phyloP scores from a whole-genome alignment of 1,284 basidiomycete species.

The Ustilago vetiveriae region DNA sequence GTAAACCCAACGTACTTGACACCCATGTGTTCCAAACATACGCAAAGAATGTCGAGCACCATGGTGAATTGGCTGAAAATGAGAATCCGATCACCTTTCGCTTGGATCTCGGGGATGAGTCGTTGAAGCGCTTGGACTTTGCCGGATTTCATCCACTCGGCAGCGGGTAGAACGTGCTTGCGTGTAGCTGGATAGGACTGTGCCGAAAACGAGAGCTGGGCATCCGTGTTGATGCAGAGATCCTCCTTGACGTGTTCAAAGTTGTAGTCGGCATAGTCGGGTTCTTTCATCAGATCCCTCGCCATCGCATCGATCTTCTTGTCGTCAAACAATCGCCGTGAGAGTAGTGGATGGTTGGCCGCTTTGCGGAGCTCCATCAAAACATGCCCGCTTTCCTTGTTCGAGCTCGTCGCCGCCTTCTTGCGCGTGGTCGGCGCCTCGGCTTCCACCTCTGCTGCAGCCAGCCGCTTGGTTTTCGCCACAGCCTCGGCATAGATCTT shows the following conservation, averaged over 20 bases:
- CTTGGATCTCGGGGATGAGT: conserved; percentile 77
- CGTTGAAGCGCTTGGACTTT: conserved; percentile 82
- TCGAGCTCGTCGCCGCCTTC: conserved; percentile 22
- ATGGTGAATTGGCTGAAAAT: conserved; percentile 82
- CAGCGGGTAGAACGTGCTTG: conserved; percentile 78
- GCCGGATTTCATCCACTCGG: conserved; percentile 86
- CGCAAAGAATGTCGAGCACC: conserved; percentile 77
- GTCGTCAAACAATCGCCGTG: conserved; percentile 84
- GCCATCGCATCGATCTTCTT: conserved; percentile 79
- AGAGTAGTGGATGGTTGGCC: conserved; percentile 93
- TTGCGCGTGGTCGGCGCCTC: conserved; percentile 5
- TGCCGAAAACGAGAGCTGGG: conserved; percentile 57
- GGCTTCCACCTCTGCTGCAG: conserved; percentile 74
- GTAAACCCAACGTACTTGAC: conserved; percentile 88
- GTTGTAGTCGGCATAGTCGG: conserved; percentile 71
- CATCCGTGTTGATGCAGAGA: conserved; percentile 66
- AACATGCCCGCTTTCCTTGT: conserved; percentile 73
- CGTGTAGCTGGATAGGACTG: conserved; percentile 62
- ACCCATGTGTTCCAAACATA: conserved; percentile 80
- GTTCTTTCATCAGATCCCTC: conserved; percentile 85
- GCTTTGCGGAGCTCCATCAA: conserved; percentile 96
- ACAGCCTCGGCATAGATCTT: conserved; percentile 87
- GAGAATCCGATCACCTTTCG: conserved; percentile 81
- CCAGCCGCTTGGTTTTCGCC: conserved; percentile 73
- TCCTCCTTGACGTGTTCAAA: conserved; percentile 63